These are phyloP conservation scores for Hyphopichia pseudoburtonii DNA, from an alignment of 1,139 yeast species.

Conservation along the genomic window DNA sequence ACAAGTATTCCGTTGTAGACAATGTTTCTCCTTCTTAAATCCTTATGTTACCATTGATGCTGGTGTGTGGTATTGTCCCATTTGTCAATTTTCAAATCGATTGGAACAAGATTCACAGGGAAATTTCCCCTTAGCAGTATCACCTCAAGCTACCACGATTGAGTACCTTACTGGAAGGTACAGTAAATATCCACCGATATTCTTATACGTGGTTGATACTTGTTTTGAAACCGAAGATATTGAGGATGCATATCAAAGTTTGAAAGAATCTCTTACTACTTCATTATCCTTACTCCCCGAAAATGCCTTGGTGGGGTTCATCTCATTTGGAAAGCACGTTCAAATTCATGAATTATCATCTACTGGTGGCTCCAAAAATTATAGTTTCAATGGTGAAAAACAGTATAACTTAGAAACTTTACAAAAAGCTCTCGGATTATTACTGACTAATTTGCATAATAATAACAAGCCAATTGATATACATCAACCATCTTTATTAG, in stretches of 20 bases:
- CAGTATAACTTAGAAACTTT: slow-evolving; percentile 53
- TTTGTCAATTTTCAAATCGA: slow-evolving; percentile 58
- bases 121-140: slow-evolving; percentile 16
- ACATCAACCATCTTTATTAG: slow-evolving; percentile 19
- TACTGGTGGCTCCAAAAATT: slow-evolving; percentile 25
- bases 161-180: slow-evolving; percentile 57
- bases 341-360: slow-evolving; percentile 56
- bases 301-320: slow-evolving; percentile 55
- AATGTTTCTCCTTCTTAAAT: slow-evolving; percentile 60
- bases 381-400: slow-evolving; percentile 61
- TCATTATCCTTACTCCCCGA: slow-evolving; percentile 62
- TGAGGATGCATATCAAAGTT: slow-evolving; percentile 40
- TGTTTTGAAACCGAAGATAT: slow-evolving; percentile 50
- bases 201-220: slow-evolving; percentile 66
- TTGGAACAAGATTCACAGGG: slow-evolving; percentile 21
- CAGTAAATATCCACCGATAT: slow-evolving; percentile 49
- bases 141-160: slow-evolving; percentile 50
- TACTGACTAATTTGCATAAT: slow-evolving; percentile 36
- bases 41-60: slow-evolving; percentile 48
- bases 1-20: slow-evolving; percentile 45
- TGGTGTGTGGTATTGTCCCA: slow-evolving; percentile 62
- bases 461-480: slow-evolving; percentile 7
- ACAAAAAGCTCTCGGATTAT: slow-evolving; percentile 53
- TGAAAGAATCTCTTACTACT: slow-evolving; percentile 54
- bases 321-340: slow-evolving; percentile 67